Percentiles rank a stretch among this genome's conserved stretches.
Evolutionary conservation across 441 rosid species (phyloP).

Genomic region (Gossypium schwendimanii): DNA sequence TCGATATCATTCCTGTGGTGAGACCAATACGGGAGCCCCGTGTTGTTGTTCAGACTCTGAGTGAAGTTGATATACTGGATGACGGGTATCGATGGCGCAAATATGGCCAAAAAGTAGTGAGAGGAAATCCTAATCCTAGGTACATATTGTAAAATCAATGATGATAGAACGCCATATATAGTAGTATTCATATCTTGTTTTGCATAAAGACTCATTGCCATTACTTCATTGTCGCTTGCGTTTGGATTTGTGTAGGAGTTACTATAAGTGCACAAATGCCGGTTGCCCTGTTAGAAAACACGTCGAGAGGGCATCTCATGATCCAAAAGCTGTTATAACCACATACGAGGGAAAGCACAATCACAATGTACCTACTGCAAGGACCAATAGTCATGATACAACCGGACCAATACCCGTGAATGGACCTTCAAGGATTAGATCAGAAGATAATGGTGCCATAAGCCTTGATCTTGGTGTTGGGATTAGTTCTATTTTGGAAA

Average conservation of each 20-base stretch:
- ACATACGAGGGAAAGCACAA: slow-evolving; percentile 95
- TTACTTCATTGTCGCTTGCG: no score
- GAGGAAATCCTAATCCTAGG: slow-evolving; percentile 99
- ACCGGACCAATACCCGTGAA: slow-evolving; percentile 34
- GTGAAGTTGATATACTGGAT: slow-evolving; percentile 96
- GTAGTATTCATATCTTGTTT: neutral
- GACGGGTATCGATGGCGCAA: slow-evolving; percentile 99
- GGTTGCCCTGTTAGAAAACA: slow-evolving; percentile 97
- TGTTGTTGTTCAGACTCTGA: slow-evolving; percentile 89
- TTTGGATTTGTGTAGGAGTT: slow-evolving; percentile 9
- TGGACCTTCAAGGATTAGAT: slow-evolving; percentile 39
- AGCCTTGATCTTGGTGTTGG: slow-evolving; percentile 97
- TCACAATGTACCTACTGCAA: slow-evolving; percentile 82
- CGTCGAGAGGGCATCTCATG: slow-evolving; percentile 95
- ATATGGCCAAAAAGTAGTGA: slow-evolving; percentile 96
- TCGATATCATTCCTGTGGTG: slow-evolving; percentile 69
- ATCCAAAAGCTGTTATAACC: slow-evolving; percentile 54
- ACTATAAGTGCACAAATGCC: slow-evolving; percentile 84
- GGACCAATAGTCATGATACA: slow-evolving; percentile 51
- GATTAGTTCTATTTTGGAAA: slow-evolving; percentile 48
- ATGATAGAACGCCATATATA: neutral
- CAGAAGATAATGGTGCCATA: slow-evolving; percentile 48
- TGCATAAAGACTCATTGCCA: neutral
- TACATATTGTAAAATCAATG: slow-evolving; percentile 12
- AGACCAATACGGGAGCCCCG: slow-evolving; percentile 94